Percentiles rank a stretch among this genome's conserved stretches.
Evolutionary conservation across 179 eudicot species (phyloP).

Genomic region (Amaranthus tricolor): DNA sequence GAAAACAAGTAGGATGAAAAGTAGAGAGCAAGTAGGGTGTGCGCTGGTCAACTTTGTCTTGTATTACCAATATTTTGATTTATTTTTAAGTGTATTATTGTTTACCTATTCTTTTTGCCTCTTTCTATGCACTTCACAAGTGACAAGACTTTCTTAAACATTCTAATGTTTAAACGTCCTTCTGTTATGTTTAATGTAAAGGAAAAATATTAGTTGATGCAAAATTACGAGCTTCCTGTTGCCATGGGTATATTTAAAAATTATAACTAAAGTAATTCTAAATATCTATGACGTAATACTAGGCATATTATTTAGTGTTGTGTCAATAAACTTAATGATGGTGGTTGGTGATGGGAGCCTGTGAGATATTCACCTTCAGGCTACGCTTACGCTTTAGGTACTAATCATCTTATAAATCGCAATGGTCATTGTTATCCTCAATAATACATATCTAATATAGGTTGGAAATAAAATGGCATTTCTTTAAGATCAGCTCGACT

Average conservation of each 20-base stretch:
- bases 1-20: too few species aligned
- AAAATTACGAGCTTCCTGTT: neutral
- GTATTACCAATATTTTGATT: neutral
- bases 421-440: neutral
- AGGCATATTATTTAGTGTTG: too few species aligned
- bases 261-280: too few species aligned
- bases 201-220: neutral
- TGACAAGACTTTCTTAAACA: neutral
- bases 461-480: neutral
- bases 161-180: neutral
- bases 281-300: too few species aligned
- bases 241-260: neutral
- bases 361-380: neutral
- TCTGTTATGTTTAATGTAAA: neutral
- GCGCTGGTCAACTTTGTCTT: too few species aligned
- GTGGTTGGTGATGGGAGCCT: neutral
- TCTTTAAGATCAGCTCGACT: neutral
- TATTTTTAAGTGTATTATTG: neutral
- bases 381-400: too few species aligned
- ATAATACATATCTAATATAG: neutral
- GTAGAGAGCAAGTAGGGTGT: too few species aligned
- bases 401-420: neutral
- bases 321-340: too few species aligned
- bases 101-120: neutral
- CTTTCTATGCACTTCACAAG: neutral